phyloP scores from a whole-genome alignment of 257 asterid species.

The Primulina tabacum region DNA sequence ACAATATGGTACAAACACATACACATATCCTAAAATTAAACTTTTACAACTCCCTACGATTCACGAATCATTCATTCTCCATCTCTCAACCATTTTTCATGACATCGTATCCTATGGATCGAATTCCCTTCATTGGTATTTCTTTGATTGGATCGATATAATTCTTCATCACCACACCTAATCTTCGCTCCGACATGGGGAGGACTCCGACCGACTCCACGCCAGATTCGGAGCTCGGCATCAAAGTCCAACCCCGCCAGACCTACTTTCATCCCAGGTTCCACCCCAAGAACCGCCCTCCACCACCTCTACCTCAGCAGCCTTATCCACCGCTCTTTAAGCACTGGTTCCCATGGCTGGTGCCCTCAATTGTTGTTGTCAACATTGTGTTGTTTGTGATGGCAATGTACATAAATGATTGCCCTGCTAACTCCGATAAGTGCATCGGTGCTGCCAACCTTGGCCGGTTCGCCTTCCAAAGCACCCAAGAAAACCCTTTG shows the following conservation, averaged over 20 bases:
- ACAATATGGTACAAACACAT: neutral
- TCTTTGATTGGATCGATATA: neutral
- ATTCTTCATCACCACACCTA: neutral
- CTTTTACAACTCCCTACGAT: neutral
- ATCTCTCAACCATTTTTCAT: neutral
- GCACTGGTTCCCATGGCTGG: constrained; percentile 85
- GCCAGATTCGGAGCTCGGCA: constrained; percentile 48
- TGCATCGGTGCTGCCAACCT: constrained; percentile 52
- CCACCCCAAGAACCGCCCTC: constrained; percentile 4
- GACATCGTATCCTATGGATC: too few relatives aligned
- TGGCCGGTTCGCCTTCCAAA: constrained; percentile 77
- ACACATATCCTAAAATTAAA: constrained; percentile 3
- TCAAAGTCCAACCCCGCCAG: constrained; percentile 43
- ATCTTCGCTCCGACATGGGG: constrained; percentile 47
- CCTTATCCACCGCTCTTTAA: constrained; percentile 30
- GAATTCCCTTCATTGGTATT: constrained; percentile 13
- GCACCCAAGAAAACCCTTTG: constrained; percentile 72
- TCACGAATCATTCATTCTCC: neutral
- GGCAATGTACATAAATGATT: constrained; percentile 63
- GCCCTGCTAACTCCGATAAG: constrained; percentile 47
- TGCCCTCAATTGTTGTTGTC: constrained; percentile 53
- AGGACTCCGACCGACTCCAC: constrained; percentile 46
- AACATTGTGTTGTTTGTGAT: constrained; percentile 51
- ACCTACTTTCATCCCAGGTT: constrained; percentile 22
- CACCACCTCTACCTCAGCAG: constrained; percentile 24